Base-by-base conservation (phyloP, 305 asterid genomes). In the Fraxinus platypoda region DNA sequence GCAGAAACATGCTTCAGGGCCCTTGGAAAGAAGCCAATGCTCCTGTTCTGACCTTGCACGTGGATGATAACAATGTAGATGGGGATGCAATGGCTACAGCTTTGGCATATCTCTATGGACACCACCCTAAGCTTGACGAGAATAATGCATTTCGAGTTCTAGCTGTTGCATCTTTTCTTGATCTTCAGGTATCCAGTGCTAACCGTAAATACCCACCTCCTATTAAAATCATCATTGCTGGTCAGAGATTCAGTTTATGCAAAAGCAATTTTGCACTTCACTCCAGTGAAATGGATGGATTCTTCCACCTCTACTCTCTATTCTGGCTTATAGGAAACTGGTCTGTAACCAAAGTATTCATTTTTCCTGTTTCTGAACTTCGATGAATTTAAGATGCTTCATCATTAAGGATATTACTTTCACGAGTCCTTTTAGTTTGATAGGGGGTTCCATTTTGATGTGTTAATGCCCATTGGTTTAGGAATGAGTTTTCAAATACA, bases 11-110 rank as follows among this genome's bases (percentile, higher is more conserved):
- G 99, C 98, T 96, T 83, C 98, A 94, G 84, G 98, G 98, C 28
- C 99, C 99, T 1, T 96, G 98, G 99, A 96, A 89, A 88, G 98
- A 94, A 86, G 98, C 98, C 83, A 96, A 90, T 83, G 92, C 98
- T 57, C 93, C 97, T 46, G 85, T 91, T 74, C 88, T 96, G 92
- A 94, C 91, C 71, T 90, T 94, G 91, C 91, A 88, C 15, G 95
- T 96, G 84, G 99, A 96, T 86, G 99, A 96, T 83, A 91, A 84
- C 76, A 94, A 96, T 88, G 97, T 96, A 31, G 91, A 92, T 74
- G 90, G 90, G 79, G 98, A 94, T 87, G 97, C 98, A 49, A 91
- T 93, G 85, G 87, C 87, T 74, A 88, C 91, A 85, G 93, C 98
- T 85, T 90, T 96, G 91, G 97, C 99, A 6, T 94, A 96, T 89